Evolutionary conservation across 306 rosid genomes (phyloP).

Genomic region (Pyrus communis): DNA sequence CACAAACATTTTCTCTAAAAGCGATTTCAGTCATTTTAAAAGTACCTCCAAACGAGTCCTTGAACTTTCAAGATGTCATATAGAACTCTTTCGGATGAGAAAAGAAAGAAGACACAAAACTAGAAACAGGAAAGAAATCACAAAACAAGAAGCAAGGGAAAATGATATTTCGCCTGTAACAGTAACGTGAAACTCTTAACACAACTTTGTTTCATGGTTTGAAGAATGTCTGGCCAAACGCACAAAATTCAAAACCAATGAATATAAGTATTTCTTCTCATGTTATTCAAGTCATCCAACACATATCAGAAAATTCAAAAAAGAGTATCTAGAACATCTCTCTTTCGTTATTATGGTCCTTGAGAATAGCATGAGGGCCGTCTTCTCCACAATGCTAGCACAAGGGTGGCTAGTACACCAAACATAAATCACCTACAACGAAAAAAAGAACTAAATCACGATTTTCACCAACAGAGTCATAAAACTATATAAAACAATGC

Average conservation of each 20-base stretch:
- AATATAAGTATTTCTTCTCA: background rate
- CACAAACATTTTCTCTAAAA: too few relatives aligned
- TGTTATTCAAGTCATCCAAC: conserved; percentile 7
- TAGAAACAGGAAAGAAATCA: background rate
- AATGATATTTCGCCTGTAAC: background rate
- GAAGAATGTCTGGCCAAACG: background rate
- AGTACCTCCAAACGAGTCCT: too few relatives aligned
- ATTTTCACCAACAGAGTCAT: background rate
- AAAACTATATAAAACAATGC: background rate
- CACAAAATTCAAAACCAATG: background rate
- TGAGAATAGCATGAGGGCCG: conserved; percentile 15
- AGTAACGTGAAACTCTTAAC: background rate
- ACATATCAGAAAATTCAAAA: background rate
- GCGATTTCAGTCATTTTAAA: too few relatives aligned
- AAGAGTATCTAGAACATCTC: conserved; percentile 17
- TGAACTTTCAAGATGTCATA: background rate
- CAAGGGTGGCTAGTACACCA: conserved; percentile 11
- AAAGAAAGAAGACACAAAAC: background rate
- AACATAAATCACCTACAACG: conserved; percentile 47
- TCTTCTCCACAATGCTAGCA: conserved; percentile 11
- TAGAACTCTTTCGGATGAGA: too few relatives aligned
- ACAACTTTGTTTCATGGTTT: background rate
- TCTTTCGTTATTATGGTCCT: conserved; percentile 39
- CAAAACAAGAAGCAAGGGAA: background rate
- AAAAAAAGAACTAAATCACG: background rate